Percentiles rank a stretch among this genome's conserved stretches.
These are phyloP conservation scores for Chlorella variabilis DNA, from an alignment of 163 green algal species.

Conservation along the genomic window DNA sequence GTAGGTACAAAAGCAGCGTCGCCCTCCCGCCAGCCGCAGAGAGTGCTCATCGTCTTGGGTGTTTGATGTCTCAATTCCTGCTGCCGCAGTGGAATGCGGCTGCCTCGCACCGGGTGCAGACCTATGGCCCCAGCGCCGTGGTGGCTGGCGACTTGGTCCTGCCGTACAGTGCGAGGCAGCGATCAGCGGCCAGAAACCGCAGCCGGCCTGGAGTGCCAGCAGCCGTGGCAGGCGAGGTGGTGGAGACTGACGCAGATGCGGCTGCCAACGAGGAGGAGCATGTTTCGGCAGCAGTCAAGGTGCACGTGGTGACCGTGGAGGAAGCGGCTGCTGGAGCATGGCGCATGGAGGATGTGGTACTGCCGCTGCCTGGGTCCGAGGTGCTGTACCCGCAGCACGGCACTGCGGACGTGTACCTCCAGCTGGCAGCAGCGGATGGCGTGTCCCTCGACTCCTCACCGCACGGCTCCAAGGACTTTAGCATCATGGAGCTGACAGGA, in stretches of 20 bases:
- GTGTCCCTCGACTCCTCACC: slow-evolving; percentile 45
- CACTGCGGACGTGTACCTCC: slow-evolving; percentile 52
- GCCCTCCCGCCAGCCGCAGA: not conserved
- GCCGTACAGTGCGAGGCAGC: not conserved
- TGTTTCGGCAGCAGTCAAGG: not conserved
- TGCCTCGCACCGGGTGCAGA: slow-evolving; percentile 72
- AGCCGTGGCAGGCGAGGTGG: not conserved
- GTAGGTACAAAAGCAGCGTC: no score
- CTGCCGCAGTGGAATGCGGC: slow-evolving; percentile 88
- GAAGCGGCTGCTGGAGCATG: slow-evolving; percentile 63
- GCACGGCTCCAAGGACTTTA: slow-evolving; percentile 62
- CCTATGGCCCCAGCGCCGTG: slow-evolving; percentile 43
- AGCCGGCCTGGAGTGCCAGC: slow-evolving; percentile 3
- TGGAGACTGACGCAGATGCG: not conserved
- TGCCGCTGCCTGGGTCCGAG: slow-evolving; percentile 79
- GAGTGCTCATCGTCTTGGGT: not conserved
- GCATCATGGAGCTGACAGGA: slow-evolving; percentile 59
- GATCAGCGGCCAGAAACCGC: slow-evolving; percentile 10
- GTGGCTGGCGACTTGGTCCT: slow-evolving; percentile 84
- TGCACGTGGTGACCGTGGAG: slow-evolving; percentile 67
- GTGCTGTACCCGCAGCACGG: slow-evolving; percentile 56
- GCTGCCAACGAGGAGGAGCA: not conserved
- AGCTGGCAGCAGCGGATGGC: slow-evolving; percentile 36
- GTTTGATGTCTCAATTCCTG: no score
- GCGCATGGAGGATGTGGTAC: slow-evolving; percentile 80